Evolutionary conservation across 2,329 filamentous ascomycete genomes (phyloP), one percentile per base, ranked within the genome.

Genomic region (Aspergillus aculeatus): DNA sequence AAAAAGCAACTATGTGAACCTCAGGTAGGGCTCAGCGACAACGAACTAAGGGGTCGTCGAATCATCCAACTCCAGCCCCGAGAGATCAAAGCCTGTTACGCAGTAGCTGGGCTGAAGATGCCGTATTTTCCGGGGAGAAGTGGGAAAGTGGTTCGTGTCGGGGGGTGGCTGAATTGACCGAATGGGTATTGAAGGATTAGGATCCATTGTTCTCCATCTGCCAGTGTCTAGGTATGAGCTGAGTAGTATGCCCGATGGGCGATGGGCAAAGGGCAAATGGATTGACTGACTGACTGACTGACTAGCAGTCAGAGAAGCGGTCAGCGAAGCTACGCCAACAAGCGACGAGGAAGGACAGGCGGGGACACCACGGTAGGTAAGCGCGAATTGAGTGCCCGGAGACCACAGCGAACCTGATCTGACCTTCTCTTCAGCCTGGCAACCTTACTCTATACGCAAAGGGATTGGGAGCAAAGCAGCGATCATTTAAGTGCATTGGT

Each of bases 241-340:
- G 11, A 12, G 32, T 35, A 29, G 12, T 44, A 44, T 44, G 38
- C 38, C 38, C 38, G 38, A 44, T 44, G 32, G 38, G 38, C 38
- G 38, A 44, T 44, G 38, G 38, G 38, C 38, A 44, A 44, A 16
- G 38, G 38, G 38, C 38, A 44, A 44, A 44, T 44, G 38, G 3
- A 35, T 10, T 35, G 32, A 44, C 38, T 44, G 38, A 35, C 32
- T 47, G 53, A n/a, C 47, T 24, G 44, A 44, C 21, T 50, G 44
- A 50, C 38, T 44, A 47, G 54, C 44, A 12, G 26, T 29, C 23
- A 48, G 58, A 61, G 50, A 64, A 63, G 62, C 62, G 62, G 62
- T 64, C 62, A 64, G 35, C 44, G 47, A 55, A 44, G 48, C 35
- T 32, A 35, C 32, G 14, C 32, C 38, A 44, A 44, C 38, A 44